Conservation (phyloP, 1,284 basidiomycete genomes). For the Austroboletus niveus region DNA sequence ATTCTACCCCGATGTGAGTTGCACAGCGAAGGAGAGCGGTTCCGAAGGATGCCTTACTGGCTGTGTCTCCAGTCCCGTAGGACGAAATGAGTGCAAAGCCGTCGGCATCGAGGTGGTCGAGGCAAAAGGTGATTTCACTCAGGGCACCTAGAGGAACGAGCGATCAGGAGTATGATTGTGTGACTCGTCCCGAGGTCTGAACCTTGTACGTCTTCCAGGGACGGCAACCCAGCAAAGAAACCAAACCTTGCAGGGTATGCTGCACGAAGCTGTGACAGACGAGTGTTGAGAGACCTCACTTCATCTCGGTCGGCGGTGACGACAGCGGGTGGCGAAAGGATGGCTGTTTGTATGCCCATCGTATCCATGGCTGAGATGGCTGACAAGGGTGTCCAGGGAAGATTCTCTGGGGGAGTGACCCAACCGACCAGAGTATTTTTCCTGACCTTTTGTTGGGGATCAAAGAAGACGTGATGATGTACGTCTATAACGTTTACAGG, state of each 20-base stretch:
- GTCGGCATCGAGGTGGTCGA: slow-evolving; percentile 57
- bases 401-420: slow-evolving; percentile 55
- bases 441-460: slow-evolving; percentile 44
- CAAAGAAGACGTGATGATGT: slow-evolving; percentile 70
- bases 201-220: slow-evolving; percentile 60
- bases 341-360: slow-evolving; percentile 52
- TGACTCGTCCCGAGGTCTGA: slow-evolving; percentile 4
- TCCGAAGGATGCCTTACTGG: neutral
- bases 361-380: slow-evolving; percentile 60
- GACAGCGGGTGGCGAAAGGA: slow-evolving; percentile 66
- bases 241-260: slow-evolving; percentile 55
- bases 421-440: slow-evolving; percentile 51
- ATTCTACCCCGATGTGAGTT: slow-evolving; percentile 40
- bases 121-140: slow-evolving; percentile 52
- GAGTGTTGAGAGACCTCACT: slow-evolving; percentile 48
- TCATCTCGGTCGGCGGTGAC: slow-evolving; percentile 42
- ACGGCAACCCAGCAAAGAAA: slow-evolving; percentile 64
- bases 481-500: slow-evolving; percentile 52
- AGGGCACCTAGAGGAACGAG: slow-evolving; percentile 43
- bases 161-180: slow-evolving; percentile 6
- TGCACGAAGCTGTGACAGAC: slow-evolving; percentile 45
- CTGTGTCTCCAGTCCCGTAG: slow-evolving; percentile 41
- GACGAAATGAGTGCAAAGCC: slow-evolving; percentile 63
- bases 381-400: slow-evolving; percentile 61
- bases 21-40: neutral